Conservation (phyloP, 2,329 filamentous ascomycete species). For the Curvularia lunata region DNA sequence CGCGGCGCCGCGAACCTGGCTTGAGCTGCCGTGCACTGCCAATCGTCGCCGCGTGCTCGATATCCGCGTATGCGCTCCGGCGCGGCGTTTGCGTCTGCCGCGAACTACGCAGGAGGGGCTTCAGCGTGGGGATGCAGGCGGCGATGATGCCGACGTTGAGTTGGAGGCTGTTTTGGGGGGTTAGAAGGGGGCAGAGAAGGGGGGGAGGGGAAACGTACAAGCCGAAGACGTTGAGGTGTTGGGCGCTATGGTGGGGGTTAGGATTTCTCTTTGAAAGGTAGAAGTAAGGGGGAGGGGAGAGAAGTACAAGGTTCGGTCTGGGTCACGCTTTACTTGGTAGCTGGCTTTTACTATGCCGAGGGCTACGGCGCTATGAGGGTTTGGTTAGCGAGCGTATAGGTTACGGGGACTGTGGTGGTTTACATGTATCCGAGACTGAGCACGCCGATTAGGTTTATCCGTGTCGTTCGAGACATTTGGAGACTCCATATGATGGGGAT, state of each 20-base stretch:
- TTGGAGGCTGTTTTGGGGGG: conserved; percentile 1
- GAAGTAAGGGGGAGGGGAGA: not conserved
- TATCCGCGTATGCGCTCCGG: conserved; percentile 1
- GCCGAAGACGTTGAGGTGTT: conserved; percentile 1
- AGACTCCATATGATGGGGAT: conserved; percentile 9
- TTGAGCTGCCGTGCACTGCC: not conserved
- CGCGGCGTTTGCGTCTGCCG: not conserved
- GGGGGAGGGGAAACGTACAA: not conserved
- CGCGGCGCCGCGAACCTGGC: not conserved
- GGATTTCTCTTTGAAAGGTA: not conserved
- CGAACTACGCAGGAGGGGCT: conserved; percentile 1
- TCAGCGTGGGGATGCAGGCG: conserved; percentile 9
- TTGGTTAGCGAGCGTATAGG: not conserved
- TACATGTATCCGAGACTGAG: conserved; percentile 8
- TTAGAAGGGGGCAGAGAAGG: too few relatives aligned
- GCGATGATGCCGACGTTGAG: conserved; percentile 12
- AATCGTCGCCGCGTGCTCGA: conserved; percentile 1
- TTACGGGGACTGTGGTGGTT: too few relatives aligned
- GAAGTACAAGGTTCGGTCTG: not conserved
- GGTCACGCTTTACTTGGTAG: conserved; percentile 1
- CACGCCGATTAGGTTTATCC: conserved; percentile 2
- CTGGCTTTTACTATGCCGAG: conserved; percentile 1
- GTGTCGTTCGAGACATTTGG: conserved; percentile 1
- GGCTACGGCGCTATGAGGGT: not conserved
- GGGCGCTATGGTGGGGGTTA: not conserved